Percentiles rank a stretch among this genome's conserved stretches.
Conservation (phyloP, 2,329 filamentous ascomycete species). For the Stachybotrys chartarum region DNA sequence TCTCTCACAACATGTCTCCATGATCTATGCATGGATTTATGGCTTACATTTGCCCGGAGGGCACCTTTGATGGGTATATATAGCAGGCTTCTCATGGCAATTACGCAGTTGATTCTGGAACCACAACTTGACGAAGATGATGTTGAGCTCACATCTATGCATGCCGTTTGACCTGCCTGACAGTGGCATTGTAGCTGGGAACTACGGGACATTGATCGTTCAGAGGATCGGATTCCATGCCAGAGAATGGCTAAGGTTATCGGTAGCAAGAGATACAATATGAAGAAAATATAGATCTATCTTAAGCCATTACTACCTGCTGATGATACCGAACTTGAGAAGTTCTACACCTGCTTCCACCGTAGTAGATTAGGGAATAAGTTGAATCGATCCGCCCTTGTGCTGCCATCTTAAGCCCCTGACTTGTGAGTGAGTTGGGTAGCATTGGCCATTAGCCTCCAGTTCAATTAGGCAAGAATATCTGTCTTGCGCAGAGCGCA, state of each 20-base stretch:
- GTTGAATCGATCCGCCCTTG: neutral
- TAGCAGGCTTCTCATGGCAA: neutral
- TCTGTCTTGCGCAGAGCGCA: slow-evolving; percentile 1
- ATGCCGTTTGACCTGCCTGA: neutral
- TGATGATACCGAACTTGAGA: neutral
- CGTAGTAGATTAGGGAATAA: neutral
- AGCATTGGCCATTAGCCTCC: neutral
- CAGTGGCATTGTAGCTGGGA: neutral
- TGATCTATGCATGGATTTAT: neutral
- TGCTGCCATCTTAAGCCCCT: neutral
- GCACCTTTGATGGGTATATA: neutral
- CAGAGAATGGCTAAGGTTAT: neutral
- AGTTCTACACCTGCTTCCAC: neutral
- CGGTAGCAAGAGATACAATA: neutral
- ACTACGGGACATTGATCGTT: neutral
- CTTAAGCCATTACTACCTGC: neutral
- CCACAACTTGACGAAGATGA: neutral
- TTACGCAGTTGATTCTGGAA: neutral
- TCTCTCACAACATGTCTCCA: neutral
- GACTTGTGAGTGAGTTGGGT: neutral
- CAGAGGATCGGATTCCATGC: neutral
- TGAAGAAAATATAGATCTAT: neutral
- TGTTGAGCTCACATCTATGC: neutral
- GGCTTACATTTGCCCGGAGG: neutral
- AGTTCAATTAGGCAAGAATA: neutral